Base-by-base conservation (phyloP, 305 asterid genomes). In the Rubia peregrina region DNA sequence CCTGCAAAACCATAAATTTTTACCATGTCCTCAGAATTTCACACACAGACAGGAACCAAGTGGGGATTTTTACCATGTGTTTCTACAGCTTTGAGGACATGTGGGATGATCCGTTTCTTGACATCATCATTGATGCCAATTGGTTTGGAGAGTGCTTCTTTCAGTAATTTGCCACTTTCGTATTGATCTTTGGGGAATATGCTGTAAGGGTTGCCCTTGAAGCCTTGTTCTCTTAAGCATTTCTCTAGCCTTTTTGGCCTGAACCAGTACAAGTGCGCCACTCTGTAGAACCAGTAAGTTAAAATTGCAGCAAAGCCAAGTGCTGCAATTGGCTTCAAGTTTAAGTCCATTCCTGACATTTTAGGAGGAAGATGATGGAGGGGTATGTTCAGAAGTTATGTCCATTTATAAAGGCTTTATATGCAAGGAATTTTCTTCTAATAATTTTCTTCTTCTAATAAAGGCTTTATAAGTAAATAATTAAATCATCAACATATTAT, bases 171-270 rank as follows among this genome's bases (percentile, higher is more conserved):
- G 1, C 77, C 77, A 73, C 77, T 73, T 46, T 67, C 72, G 56
- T 66, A 66, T 9, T 73, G 77, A 67, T 87, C 90, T 51, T 86
- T 88, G 62, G 73, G 68, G 5, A 82, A 53, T 22, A 69, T 7
- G 68, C 81, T 70, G 68, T 87, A 87, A 0, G 89, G 71, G 68
- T 82, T 84, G 0, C 93, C 93, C 0, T 53, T 65, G 38, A 83
- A 70, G 5, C 78, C 78, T 63, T 75, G 78, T 11, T 69, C 71
- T 14, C 78, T 75, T 14, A 75, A 36, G 78, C 74, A 75, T 59
- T 75, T 75, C 59, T 75, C 78, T 0, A 75, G 70, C 71, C 51
- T 75, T 22, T 69, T 75, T 3, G 71, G 78, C 60, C 46, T 69
- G 2, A 69, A n/a, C 78, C 78, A 69, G 12, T 62, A 53, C 71